Conservation (phyloP, 2,329 filamentous ascomycete genomes). For the Escovopsis sp. region DNA sequence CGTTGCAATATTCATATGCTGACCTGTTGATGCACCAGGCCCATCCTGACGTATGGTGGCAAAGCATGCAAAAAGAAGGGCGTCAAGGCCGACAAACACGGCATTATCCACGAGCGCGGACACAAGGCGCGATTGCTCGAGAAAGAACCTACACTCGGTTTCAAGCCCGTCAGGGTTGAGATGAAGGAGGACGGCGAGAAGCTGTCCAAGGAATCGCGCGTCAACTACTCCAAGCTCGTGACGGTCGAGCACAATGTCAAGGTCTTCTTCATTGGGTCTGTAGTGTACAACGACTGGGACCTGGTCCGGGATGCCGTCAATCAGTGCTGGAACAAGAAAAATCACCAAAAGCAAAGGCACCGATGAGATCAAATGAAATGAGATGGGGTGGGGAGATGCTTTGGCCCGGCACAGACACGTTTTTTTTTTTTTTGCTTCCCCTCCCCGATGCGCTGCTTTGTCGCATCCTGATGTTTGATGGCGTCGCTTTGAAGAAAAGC, state of each 20-base stretch:
- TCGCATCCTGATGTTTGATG: conserved; percentile 4
- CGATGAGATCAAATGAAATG: conserved; percentile 1
- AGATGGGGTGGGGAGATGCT: neutral
- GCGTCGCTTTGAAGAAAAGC: conserved; percentile 2
- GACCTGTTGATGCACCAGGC: conserved; percentile 19
- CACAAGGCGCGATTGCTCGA: conserved; percentile 18
- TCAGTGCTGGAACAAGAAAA: conserved; percentile 33
- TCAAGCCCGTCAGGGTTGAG: conserved; percentile 28
- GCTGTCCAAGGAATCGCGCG: conserved; percentile 34
- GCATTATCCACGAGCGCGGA: conserved; percentile 31
- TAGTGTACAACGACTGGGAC: conserved; percentile 25
- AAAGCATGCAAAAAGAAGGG: conserved; percentile 39
- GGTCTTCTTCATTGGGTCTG: conserved; percentile 41
- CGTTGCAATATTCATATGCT: neutral
- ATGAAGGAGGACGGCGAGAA: conserved; percentile 29
- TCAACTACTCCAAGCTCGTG: conserved; percentile 42
- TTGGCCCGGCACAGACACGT: conserved; percentile 6
- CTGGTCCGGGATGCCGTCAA: conserved; percentile 31
- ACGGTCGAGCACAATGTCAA: conserved; percentile 43
- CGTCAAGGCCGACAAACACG: conserved; percentile 37
- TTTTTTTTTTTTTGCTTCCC: conserved; percentile 6
- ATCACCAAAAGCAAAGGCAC: conserved; percentile 18
- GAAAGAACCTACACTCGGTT: conserved; percentile 34
- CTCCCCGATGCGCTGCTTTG: conserved; percentile 1
- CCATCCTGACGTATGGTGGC: conserved; percentile 40